Evolutionary conservation across 2,329 filamentous ascomycete species (phyloP).

Genomic region (Xylariaceae sp.): DNA sequence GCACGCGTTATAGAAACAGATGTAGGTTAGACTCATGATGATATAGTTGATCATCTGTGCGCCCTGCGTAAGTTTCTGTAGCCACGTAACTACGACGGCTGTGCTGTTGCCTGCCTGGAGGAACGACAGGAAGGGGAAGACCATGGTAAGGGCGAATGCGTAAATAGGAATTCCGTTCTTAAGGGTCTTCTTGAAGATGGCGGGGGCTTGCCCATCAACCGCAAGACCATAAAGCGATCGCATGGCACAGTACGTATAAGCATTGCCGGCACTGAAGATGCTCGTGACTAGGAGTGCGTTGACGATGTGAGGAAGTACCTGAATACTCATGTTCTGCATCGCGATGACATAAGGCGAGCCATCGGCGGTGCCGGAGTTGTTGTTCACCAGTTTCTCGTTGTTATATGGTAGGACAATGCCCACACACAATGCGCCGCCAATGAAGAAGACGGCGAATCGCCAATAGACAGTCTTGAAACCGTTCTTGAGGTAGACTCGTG

Average conservation of each 20-base stretch:
- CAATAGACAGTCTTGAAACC: slow-evolving; percentile 66
- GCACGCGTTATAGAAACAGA: slow-evolving; percentile 52
- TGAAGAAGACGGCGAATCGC: slow-evolving; percentile 62
- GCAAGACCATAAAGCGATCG: slow-evolving; percentile 57
- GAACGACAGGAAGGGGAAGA: slow-evolving; percentile 60
- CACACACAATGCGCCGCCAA: slow-evolving; percentile 59
- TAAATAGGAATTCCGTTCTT: slow-evolving; percentile 59
- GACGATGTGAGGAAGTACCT: slow-evolving; percentile 53
- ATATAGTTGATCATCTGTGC: slow-evolving; percentile 57
- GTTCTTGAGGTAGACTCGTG: slow-evolving; percentile 53
- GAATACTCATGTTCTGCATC: slow-evolving; percentile 53
- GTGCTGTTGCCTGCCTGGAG: slow-evolving; percentile 26
- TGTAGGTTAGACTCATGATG: slow-evolving; percentile 54
- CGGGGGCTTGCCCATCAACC: slow-evolving; percentile 50
- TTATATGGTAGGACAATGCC: slow-evolving; percentile 60
- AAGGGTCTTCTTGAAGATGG: slow-evolving; percentile 49
- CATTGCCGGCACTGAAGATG: slow-evolving; percentile 58
- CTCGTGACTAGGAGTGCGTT: slow-evolving; percentile 58
- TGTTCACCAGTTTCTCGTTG: slow-evolving; percentile 44
- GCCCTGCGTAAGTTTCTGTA: slow-evolving; percentile 35
- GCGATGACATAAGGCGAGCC: slow-evolving; percentile 53
- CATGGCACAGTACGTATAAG: slow-evolving; percentile 57
- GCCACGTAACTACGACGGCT: slow-evolving; percentile 26
- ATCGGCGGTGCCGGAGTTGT: slow-evolving; percentile 45
- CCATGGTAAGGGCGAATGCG: slow-evolving; percentile 53